Conservation (phyloP, 306 rosid species). For the Cyclanthera cordifolia region DNA sequence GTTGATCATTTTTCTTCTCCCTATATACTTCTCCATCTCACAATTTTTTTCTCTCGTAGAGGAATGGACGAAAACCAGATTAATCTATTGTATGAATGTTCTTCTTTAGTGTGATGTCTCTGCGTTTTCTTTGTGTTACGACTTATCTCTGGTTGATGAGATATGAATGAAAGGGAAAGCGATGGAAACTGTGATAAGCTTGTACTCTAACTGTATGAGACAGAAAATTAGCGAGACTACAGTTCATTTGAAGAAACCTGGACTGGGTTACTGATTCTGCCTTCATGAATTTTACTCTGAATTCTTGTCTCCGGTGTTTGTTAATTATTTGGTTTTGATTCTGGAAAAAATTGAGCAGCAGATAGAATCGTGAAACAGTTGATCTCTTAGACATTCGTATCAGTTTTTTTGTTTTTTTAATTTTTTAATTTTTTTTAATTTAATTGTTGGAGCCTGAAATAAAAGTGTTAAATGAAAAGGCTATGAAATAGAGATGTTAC, state of each 20-base stretch:
- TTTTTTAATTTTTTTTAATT: not conserved
- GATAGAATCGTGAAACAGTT: not conserved
- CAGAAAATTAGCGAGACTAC: not conserved
- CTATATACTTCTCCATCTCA: not conserved
- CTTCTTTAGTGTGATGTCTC: not conserved
- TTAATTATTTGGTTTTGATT: not conserved
- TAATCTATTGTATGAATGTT: not conserved
- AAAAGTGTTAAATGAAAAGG: not conserved
- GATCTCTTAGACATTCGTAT: not conserved
- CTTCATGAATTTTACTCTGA: not conserved
- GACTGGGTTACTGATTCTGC: not conserved
- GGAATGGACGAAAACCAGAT: not conserved
- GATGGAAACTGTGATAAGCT: not conserved
- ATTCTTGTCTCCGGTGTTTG: not conserved
- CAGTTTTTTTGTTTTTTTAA: not conserved
- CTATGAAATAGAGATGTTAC: not conserved
- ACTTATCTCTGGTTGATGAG: not conserved
- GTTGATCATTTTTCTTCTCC: slow-evolving; percentile 22
- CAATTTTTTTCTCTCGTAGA: not conserved
- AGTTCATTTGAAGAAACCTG: not conserved
- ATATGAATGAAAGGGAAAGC: not conserved
- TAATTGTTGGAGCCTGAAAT: not conserved
- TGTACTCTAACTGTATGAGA: not conserved
- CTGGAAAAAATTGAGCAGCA: not conserved
- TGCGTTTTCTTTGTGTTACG: not conserved